These are phyloP conservation scores for Quercus ilex DNA, from an alignment of 306 rosid genomes.

Conservation along the genomic window DNA sequence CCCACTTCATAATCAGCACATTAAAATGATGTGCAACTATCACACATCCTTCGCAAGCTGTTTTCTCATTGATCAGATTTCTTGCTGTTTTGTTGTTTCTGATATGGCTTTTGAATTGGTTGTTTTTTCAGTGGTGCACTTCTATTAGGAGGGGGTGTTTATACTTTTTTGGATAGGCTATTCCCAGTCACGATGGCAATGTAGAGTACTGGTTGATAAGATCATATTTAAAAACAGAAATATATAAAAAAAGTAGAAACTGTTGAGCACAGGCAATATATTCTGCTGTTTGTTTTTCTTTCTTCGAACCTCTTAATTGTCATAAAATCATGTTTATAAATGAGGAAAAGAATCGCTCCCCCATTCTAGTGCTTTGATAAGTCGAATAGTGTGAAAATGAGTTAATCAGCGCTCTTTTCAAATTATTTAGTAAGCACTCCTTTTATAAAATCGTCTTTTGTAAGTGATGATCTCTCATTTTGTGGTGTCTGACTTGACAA, in stretches of 20 bases:
- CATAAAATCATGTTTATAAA: too few relatives aligned
- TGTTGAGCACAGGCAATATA: not conserved
- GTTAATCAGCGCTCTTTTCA: too few relatives aligned
- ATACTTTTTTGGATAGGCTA: slow-evolving; percentile 80
- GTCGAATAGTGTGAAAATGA: too few relatives aligned
- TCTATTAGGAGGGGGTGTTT: slow-evolving; percentile 81
- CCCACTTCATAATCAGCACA: not conserved
- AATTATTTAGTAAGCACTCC: too few relatives aligned
- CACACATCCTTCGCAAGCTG: not conserved
- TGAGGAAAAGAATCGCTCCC: too few relatives aligned
- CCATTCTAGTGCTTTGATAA: too few relatives aligned
- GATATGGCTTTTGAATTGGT: not conserved
- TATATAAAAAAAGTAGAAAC: not conserved
- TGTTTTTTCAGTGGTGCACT: slow-evolving; percentile 71
- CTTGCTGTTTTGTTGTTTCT: not conserved
- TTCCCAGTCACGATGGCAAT: slow-evolving; percentile 82
- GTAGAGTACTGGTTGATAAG: slow-evolving; percentile 38
- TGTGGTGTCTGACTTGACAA: too few relatives aligned
- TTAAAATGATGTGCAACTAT: not conserved
- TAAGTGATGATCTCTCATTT: too few relatives aligned
- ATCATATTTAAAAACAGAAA: too few relatives aligned
- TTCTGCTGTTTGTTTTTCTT: too few relatives aligned
- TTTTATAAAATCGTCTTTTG: too few relatives aligned
- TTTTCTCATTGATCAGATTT: not conserved
- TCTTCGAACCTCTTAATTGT: too few relatives aligned